Evolutionary conservation across 1,284 basidiomycete genomes (phyloP).

Genomic region (Cutaneotrichosporon sp.): DNA sequence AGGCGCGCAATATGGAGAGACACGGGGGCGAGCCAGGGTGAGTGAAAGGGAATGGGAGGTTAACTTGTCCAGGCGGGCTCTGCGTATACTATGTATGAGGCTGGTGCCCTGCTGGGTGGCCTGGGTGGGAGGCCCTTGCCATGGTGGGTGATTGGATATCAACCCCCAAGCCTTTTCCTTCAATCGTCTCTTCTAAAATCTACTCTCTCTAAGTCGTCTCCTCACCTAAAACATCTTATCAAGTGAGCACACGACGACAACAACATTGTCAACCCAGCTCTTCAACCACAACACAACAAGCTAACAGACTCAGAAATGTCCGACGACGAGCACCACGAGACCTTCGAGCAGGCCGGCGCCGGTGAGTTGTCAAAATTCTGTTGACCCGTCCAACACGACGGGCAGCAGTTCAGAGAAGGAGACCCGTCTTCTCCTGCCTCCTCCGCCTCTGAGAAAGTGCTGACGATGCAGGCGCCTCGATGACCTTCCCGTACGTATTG

Average conservation of each 20-base stretch:
- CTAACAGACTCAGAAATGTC: slow-evolving; percentile 60
- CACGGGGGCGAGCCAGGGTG: not conserved
- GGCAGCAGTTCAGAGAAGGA: not conserved
- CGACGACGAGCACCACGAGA: slow-evolving; percentile 86
- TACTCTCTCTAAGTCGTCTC: slow-evolving; percentile 19
- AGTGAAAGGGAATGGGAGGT: not conserved
- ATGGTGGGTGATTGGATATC: slow-evolving; percentile 4
- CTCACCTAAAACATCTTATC: slow-evolving; percentile 2
- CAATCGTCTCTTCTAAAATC: slow-evolving; percentile 5
- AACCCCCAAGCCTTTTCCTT: slow-evolving; percentile 2
- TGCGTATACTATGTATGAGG: not conserved
- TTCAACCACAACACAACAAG: slow-evolving; percentile 10
- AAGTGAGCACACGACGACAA: not conserved
- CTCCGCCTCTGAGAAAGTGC: not conserved
- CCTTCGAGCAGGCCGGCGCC: slow-evolving; percentile 62
- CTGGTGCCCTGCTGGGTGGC: not conserved
- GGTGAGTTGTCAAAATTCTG: slow-evolving; percentile 4
- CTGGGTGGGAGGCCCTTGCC: not conserved
- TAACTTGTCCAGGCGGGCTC: not conserved
- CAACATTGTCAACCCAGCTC: not conserved
- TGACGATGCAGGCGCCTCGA: slow-evolving; percentile 64
- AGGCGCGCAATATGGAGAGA: not conserved
- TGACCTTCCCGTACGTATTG: slow-evolving; percentile 62
- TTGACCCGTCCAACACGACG: slow-evolving; percentile 41
- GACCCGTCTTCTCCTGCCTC: not conserved